Conservation (phyloP, 2,329 filamentous ascomycete species). For the Zasmidium citrigriseum region DNA sequence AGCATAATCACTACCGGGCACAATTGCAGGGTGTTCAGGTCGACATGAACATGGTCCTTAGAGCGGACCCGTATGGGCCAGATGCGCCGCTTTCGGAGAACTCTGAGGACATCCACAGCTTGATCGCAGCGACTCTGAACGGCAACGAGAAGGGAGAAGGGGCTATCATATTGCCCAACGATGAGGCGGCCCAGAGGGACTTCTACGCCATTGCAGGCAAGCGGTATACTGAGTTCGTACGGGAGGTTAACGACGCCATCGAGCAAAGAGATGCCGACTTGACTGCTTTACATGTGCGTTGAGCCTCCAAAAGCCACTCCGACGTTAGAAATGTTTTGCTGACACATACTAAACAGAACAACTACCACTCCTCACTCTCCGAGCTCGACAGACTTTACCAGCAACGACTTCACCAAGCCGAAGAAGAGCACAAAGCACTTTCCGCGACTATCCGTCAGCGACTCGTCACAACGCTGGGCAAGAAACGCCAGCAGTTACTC, state of each 20-base stretch:
- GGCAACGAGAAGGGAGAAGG: slow-evolving; percentile 23
- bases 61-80: slow-evolving; percentile 74
- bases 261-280: slow-evolving; percentile 85
- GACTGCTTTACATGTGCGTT: slow-evolving; percentile 73
- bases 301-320: too few relatives aligned
- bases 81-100: slow-evolving; percentile 67
- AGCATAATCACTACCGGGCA: slow-evolving; percentile 81
- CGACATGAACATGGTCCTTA: slow-evolving; percentile 82
- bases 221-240: slow-evolving; percentile 80
- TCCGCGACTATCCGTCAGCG: slow-evolving; percentile 62
- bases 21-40: slow-evolving; percentile 90
- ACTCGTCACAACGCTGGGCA: slow-evolving; percentile 58
- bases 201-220: slow-evolving; percentile 68
- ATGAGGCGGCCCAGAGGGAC: slow-evolving; percentile 65
- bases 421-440: slow-evolving; percentile 63
- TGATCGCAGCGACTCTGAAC: slow-evolving; percentile 48
- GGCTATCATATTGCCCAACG: slow-evolving; percentile 41
- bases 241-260: slow-evolving; percentile 82
- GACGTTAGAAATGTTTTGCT: neutral
- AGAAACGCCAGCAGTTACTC: slow-evolving; percentile 59
- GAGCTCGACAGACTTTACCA: slow-evolving; percentile 58
- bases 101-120: slow-evolving; percentile 66
- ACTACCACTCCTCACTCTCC: slow-evolving; percentile 57
- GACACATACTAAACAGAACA: slow-evolving; percentile 47
- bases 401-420: slow-evolving; percentile 62